Percentiles rank a stretch among this genome's conserved stretches.
These are phyloP conservation scores for Lactuca sativa DNA, from an alignment of 129 eudicot genomes.

Conservation along the genomic window DNA sequence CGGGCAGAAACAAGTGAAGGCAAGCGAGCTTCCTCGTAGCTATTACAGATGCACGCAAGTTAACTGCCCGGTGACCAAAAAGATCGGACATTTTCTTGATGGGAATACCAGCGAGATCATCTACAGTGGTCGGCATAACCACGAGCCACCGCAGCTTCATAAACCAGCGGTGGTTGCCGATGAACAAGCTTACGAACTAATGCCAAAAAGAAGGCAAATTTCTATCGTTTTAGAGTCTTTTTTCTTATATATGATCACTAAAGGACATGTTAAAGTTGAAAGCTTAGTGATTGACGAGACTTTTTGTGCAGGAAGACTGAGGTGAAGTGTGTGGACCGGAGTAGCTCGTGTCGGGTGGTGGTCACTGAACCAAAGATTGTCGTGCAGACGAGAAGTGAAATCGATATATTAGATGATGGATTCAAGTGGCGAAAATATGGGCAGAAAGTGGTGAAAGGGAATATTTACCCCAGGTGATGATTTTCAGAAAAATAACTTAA, in stretches of 20 bases:
- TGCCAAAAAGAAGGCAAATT: slow-evolving; percentile 59
- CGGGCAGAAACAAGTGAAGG: slow-evolving; percentile 92
- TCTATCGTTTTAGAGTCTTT: background rate
- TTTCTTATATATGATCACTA: background rate
- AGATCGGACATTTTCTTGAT: slow-evolving; percentile 64
- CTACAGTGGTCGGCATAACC: slow-evolving; percentile 87
- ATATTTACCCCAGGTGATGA: slow-evolving; percentile 78
- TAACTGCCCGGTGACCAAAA: slow-evolving; percentile 76
- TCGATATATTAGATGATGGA: slow-evolving; percentile 92
- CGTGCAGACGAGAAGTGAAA: slow-evolving; percentile 86
- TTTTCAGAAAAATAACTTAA: background rate
- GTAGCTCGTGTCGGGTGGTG: slow-evolving; percentile 42
- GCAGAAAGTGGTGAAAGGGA: slow-evolving; percentile 94
- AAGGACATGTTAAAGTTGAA: no score
- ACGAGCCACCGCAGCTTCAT: slow-evolving; percentile 53
- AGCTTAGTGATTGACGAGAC: slow-evolving; percentile 2
- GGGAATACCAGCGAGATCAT: slow-evolving; percentile 79
- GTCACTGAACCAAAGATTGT: slow-evolving; percentile 64
- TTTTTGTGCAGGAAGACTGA: slow-evolving; percentile 52
- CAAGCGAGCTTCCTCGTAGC: slow-evolving; percentile 77
- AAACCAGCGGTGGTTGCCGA: slow-evolving; percentile 6
- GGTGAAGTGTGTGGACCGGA: slow-evolving; percentile 30
- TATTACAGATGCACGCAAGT: slow-evolving; percentile 70
- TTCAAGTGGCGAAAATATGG: slow-evolving; percentile 96
- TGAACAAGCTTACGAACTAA: background rate